Percentiles rank a stretch among this genome's conserved stretches.
These are phyloP conservation scores for Ophiognomonia clavigignenti-juglandacearum DNA, from an alignment of 2,329 filamentous ascomycete genomes.

Conservation along the genomic window DNA sequence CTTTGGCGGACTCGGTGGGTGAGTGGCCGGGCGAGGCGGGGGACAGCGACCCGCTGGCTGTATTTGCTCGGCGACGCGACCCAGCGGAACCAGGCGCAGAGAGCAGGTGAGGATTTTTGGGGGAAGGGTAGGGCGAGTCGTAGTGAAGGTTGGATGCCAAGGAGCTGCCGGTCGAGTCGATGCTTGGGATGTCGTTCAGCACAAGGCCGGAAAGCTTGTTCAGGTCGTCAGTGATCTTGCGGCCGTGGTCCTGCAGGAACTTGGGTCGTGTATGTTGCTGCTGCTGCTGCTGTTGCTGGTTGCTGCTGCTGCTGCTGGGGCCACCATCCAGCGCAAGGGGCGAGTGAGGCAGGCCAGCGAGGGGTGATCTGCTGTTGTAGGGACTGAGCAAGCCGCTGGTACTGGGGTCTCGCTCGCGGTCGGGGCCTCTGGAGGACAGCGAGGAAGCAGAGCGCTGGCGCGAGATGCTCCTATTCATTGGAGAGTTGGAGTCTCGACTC, in stretches of 20 bases:
- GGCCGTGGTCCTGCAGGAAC: conserved; percentile 6
- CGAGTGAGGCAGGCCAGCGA: conserved; percentile 14
- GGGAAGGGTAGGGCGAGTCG: conserved; percentile 13
- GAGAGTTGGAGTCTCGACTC: conserved; percentile 9
- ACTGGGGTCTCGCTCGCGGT: conserved; percentile 14
- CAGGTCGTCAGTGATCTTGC: conserved; percentile 15
- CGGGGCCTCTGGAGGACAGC: conserved; percentile 14
- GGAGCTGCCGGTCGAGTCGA: conserved; percentile 8
- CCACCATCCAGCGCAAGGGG: conserved; percentile 13
- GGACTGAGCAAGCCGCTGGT: conserved; percentile 15
- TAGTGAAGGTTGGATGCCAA: conserved; percentile 17
- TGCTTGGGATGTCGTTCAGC: conserved; percentile 19
- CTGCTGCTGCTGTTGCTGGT: conserved; percentile 1
- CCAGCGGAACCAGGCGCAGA: conserved; percentile 8
- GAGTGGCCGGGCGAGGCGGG: conserved; percentile 9
- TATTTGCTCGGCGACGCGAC: conserved; percentile 13
- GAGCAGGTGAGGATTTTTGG: conserved; percentile 9
- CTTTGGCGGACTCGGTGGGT: conserved; percentile 7
- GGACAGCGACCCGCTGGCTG: conserved; percentile 15
- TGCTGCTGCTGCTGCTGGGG: conserved; percentile 1
- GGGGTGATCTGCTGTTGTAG: conserved; percentile 17
- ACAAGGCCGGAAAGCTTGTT: conserved; percentile 18
- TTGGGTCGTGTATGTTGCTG: conserved; percentile 12
- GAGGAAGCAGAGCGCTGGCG: conserved; percentile 18
- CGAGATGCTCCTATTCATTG: conserved; percentile 16